A percentile compares a stretch with the other conserved stretches of the same genome.
Conservation (phyloP, 371 early-diverging fungal species). For the Sporodiniella umbellata region DNA sequence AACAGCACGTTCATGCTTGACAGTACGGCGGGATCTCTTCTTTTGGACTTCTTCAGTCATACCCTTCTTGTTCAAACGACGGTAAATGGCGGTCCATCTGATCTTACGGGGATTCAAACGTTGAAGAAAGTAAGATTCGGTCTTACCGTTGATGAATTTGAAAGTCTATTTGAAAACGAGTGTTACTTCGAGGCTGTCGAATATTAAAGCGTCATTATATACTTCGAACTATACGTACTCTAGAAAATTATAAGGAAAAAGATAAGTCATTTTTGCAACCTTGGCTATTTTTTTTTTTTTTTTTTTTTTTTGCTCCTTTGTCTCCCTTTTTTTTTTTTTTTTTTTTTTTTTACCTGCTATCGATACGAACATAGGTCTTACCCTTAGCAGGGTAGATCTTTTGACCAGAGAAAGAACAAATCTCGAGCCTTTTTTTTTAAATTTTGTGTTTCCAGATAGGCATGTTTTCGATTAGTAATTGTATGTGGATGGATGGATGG, state of each 20-base stretch:
- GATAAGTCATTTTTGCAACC: no score
- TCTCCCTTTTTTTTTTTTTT: neutral
- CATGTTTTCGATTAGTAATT: neutral
- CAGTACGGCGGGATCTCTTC: slow-evolving; percentile 92
- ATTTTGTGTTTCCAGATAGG: no score
- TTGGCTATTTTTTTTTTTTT: neutral
- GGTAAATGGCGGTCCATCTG: slow-evolving; percentile 95
- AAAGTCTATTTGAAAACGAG: slow-evolving; percentile 59
- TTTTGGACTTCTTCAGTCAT: slow-evolving; percentile 92
- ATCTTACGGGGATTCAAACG: slow-evolving; percentile 95
- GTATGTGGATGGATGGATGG: slow-evolving; percentile 14
- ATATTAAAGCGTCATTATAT: no score
- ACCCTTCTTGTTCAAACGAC: slow-evolving; percentile 98
- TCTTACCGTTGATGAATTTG: slow-evolving; percentile 95
- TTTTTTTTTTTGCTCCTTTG: slow-evolving; percentile 49
- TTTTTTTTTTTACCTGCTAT: slow-evolving; percentile 64
- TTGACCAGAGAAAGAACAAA: slow-evolving; percentile 95
- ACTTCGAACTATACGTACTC: slow-evolving; percentile 14
- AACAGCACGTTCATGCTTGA: slow-evolving; percentile 95
- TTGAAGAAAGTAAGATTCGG: slow-evolving; percentile 94
- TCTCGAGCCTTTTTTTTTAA: slow-evolving; percentile 73
- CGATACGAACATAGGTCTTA: slow-evolving; percentile 86
- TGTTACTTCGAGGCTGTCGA: neutral
- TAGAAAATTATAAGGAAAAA: slow-evolving; percentile 3
- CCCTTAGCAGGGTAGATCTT: slow-evolving; percentile 99